phyloP scores from a whole-genome alignment of 1,284 basidiomycete genomes.

The Boletellus deceptivus region DNA sequence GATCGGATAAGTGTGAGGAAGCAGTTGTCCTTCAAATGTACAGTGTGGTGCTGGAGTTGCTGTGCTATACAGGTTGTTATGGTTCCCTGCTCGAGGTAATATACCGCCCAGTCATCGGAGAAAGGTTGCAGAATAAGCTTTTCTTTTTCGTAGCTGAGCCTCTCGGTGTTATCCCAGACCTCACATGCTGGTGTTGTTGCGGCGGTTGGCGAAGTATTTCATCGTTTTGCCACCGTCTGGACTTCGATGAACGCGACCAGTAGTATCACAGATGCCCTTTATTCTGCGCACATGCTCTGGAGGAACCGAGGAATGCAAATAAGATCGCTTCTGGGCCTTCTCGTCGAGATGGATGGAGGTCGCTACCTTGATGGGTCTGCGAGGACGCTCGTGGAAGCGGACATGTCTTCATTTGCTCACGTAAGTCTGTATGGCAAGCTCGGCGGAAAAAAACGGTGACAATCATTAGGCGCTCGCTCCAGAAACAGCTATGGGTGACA shows the following conservation, averaged over 20 bases:
- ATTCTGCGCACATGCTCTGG: constrained; percentile 60
- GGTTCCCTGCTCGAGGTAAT: constrained; percentile 65
- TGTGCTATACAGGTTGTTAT: constrained; percentile 62
- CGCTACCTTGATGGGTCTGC: constrained; percentile 51
- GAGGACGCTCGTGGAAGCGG: constrained; percentile 56
- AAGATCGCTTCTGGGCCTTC: constrained; percentile 55
- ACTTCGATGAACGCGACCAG: constrained; percentile 66
- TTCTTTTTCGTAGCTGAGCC: constrained; percentile 48
- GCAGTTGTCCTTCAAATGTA: constrained; percentile 48
- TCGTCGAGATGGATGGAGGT: constrained; percentile 63
- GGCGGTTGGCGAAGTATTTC: constrained; percentile 62
- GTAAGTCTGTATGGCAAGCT: constrained; percentile 39
- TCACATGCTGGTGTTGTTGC: constrained; percentile 51
- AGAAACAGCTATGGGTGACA: constrained; percentile 43
- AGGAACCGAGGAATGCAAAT: constrained; percentile 61
- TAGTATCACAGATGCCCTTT: constrained; percentile 56
- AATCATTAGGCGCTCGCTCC: constrained; percentile 44
- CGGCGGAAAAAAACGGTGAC: not conserved
- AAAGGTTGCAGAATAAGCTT: constrained; percentile 2
- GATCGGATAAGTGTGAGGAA: constrained; percentile 29
- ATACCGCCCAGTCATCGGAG: not conserved
- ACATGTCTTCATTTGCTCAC: constrained; percentile 57
- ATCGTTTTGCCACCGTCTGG: constrained; percentile 70
- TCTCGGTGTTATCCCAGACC: constrained; percentile 53
- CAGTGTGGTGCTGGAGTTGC: constrained; percentile 55